Evolutionary conservation across 495 filamentous ascomycete species (phyloP).

Genomic region (Neurospora sp.): DNA sequence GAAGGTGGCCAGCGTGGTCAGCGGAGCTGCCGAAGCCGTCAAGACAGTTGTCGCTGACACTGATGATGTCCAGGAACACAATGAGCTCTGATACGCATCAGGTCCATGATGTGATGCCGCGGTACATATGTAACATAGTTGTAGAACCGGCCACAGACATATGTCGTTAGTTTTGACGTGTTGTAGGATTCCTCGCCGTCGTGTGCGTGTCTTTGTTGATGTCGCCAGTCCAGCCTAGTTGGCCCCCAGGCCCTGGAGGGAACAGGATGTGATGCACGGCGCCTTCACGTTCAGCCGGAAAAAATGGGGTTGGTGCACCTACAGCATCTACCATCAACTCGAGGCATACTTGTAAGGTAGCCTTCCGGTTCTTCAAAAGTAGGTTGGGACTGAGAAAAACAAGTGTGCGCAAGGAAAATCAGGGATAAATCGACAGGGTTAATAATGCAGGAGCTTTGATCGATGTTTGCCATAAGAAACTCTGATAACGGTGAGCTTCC

Average conservation of each 20-base stretch:
- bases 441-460: neutral
- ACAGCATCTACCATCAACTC: neutral
- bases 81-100: constrained; percentile 32
- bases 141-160: neutral
- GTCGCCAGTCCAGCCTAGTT: neutral
- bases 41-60: constrained; percentile 37
- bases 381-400: neutral
- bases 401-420: no score
- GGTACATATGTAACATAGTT: neutral
- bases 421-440: neutral
- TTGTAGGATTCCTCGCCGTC: neutral
- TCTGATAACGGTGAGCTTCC: neutral
- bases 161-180: neutral
- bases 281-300: neutral
- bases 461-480: neutral
- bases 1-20: constrained; percentile 32
- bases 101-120: neutral
- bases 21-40: constrained; percentile 33
- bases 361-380: neutral
- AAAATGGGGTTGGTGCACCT: neutral
- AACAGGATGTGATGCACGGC: neutral
- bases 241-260: neutral
- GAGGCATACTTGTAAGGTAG: neutral
- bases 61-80: constrained; percentile 42
- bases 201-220: neutral